Percentiles rank a stretch among this genome's conserved stretches.
Conservation (phyloP, 768 basidiomycete species). For the Steccherinum ochraceum region DNA sequence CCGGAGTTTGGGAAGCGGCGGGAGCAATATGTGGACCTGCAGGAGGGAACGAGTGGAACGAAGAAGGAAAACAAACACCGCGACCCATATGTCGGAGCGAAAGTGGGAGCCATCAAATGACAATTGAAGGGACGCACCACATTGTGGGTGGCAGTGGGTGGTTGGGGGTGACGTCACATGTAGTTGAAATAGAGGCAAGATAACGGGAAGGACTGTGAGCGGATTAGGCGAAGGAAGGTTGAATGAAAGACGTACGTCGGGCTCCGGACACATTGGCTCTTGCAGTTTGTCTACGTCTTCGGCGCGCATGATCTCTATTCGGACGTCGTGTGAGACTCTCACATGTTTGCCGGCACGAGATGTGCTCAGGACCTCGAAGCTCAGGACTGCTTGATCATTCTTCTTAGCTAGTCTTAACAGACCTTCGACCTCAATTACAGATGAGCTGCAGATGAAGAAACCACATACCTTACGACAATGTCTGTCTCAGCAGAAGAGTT, state of each 20-base stretch:
- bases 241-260: constrained; percentile 56
- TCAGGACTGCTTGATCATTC: constrained; percentile 69
- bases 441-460: not conserved
- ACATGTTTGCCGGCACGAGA: constrained; percentile 60
- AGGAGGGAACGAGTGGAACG: too few relatives aligned
- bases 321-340: constrained; percentile 72
- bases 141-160: too few relatives aligned
- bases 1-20: constrained; percentile 69
- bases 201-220: too few relatives aligned
- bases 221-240: too few relatives aligned
- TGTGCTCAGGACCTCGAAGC: constrained; percentile 65
- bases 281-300: constrained; percentile 62
- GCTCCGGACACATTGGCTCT: constrained; percentile 83
- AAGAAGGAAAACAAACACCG: not conserved
- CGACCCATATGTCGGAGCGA: too few relatives aligned
- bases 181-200: too few relatives aligned
- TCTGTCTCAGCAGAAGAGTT: constrained; percentile 45
- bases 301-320: constrained; percentile 75
- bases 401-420: constrained; percentile 65
- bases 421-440: not conserved
- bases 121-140: too few relatives aligned
- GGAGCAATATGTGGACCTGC: constrained; percentile 74
- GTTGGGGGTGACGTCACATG: not conserved
- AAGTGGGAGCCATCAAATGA: too few relatives aligned
- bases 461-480: constrained; percentile 55